Evolutionary conservation across 164 flowering plant genomes (phyloP).

Genomic region (Berberis thunbergii): DNA sequence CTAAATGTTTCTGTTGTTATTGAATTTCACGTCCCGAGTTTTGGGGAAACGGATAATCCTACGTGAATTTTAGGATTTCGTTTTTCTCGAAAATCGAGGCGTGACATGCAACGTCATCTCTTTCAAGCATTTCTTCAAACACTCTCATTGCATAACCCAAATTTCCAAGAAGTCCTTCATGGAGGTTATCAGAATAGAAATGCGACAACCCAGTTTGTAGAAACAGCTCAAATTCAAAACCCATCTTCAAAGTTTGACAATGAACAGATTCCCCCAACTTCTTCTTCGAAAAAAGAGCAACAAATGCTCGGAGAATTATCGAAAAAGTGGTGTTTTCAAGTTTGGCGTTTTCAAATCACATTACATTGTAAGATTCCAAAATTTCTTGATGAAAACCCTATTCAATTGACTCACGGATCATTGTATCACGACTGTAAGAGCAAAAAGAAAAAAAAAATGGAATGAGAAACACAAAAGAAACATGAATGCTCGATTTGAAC

Average conservation of each 20-base stretch:
- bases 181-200: constrained; percentile 22
- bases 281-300: neutral
- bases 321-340: constrained; percentile 18
- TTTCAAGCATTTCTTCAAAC: constrained; percentile 33
- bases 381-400: constrained; percentile 6
- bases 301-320: constrained; percentile 22
- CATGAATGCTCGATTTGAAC: no score
- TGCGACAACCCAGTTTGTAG: constrained; percentile 37
- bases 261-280: constrained; percentile 26
- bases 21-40: no score
- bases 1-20: no score
- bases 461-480: no score
- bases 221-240: constrained; percentile 24
- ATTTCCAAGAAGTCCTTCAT: constrained; percentile 9
- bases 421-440: constrained; percentile 21
- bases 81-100: constrained; percentile 34
- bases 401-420: constrained; percentile 16
- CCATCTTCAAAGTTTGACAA: constrained; percentile 22
- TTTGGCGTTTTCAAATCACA: constrained; percentile 12
- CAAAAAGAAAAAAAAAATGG: no score
- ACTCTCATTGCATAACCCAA: constrained; percentile 23
- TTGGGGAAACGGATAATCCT: no score
- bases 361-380: constrained; percentile 16
- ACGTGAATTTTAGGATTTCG: no score
- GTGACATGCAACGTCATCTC: constrained; percentile 32